Evolutionary conservation across 148 eudicot genomes (phyloP).

Genomic region (Vaccinium myrtillus): DNA sequence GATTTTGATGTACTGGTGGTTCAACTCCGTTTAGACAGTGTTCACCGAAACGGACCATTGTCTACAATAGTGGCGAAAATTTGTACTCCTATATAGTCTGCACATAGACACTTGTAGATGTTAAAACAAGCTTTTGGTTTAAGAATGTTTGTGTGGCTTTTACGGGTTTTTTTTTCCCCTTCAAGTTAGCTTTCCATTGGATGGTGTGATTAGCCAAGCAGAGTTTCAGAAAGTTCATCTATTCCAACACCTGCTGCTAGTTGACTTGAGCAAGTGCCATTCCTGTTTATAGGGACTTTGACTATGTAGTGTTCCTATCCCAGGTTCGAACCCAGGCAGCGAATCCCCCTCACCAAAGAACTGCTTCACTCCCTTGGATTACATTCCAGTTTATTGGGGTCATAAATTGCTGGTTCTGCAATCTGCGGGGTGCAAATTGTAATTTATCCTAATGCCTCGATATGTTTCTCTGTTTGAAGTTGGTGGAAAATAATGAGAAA

Average conservation of each 20-base stretch:
- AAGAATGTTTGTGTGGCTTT: not conserved
- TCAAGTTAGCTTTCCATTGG: not conserved
- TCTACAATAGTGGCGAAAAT: slow-evolving; percentile 12
- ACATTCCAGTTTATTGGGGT: too few species aligned
- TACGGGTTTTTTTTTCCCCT: not conserved
- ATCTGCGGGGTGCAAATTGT: not conserved
- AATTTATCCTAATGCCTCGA: not conserved
- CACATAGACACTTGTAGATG: slow-evolving; percentile 13
- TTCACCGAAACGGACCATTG: slow-evolving; percentile 1
- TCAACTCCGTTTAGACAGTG: not conserved
- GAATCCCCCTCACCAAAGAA: not conserved
- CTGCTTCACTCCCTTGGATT: not conserved
- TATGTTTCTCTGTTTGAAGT: too few species aligned
- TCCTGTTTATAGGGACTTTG: not conserved
- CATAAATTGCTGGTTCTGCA: not conserved
- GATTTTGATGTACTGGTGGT: slow-evolving; percentile 5
- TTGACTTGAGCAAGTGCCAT: not conserved
- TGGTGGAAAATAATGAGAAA: too few species aligned
- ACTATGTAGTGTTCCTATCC: not conserved
- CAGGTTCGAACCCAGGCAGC: not conserved
- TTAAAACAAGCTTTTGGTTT: not conserved
- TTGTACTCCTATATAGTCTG: slow-evolving; percentile 3
- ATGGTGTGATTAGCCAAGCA: not conserved
- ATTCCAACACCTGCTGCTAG: not conserved
- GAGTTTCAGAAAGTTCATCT: not conserved